A percentile compares a stretch with the other conserved stretches of the same genome.
Conservation (phyloP, 2,329 filamentous ascomycete species). For the Colletotrichum coccodes region DNA sequence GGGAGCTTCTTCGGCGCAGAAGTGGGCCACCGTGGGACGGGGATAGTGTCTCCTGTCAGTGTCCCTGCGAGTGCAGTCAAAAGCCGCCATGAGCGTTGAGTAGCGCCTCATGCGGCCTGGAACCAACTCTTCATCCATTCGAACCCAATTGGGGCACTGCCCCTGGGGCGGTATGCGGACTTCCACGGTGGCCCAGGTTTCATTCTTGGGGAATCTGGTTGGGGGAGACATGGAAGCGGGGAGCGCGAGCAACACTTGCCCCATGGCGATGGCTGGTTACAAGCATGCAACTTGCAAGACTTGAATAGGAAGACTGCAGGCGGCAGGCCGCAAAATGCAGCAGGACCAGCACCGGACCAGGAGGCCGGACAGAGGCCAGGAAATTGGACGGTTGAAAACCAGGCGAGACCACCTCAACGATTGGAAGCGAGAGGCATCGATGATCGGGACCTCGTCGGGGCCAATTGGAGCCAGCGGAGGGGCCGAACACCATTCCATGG, state of each 20-base stretch:
- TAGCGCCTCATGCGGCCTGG: not conserved
- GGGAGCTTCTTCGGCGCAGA: constrained; percentile 33
- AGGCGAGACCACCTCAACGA: constrained; percentile 3
- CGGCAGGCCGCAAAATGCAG: not conserved
- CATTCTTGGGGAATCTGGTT: not conserved
- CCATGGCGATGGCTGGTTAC: not conserved
- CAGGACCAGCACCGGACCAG: not conserved
- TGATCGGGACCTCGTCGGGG: constrained; percentile 1
- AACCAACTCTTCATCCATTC: not conserved
- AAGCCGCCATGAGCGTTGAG: constrained; percentile 1
- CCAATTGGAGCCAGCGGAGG: constrained; percentile 23
- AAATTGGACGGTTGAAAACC: constrained; percentile 15
- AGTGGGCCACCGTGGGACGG: constrained; percentile 27
- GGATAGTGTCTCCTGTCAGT: constrained; percentile 21
- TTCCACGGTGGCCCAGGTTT: constrained; percentile 13
- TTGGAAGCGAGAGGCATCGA: not conserved
- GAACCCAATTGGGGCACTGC: not conserved
- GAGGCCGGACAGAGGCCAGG: not conserved
- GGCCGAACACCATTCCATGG: constrained; percentile 3
- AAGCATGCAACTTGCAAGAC: not conserved
- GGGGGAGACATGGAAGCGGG: not conserved
- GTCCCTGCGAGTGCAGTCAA: not conserved
- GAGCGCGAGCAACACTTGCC: not conserved
- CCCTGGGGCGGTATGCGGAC: not conserved
- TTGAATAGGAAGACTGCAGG: not conserved